These are phyloP conservation scores for Patellifolia procumbens DNA, from an alignment of 179 eudicot species.

Conservation along the genomic window DNA sequence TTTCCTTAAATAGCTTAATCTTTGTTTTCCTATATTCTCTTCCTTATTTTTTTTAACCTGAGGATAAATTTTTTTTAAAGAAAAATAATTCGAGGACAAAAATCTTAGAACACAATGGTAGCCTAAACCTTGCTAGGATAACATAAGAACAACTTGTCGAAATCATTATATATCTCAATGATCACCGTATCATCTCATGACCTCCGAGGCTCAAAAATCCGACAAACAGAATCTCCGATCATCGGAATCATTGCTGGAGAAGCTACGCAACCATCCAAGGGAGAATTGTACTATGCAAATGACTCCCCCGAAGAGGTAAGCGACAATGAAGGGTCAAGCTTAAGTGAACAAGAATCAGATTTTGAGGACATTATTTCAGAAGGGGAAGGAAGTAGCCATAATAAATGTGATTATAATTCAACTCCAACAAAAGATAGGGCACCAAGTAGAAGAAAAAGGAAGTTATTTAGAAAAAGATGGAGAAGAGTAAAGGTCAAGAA, in stretches of 20 bases:
- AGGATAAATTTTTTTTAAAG: no score
- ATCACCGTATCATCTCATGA: slow-evolving; percentile 23
- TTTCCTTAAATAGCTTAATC: slow-evolving; percentile 7
- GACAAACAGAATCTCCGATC: not conserved
- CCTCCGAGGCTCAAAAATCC: not conserved
- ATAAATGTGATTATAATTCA: slow-evolving; percentile 9
- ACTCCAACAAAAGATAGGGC: slow-evolving; percentile 17
- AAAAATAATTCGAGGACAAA: not conserved
- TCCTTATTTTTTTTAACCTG: no score
- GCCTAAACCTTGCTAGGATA: not conserved
- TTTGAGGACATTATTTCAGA: slow-evolving; percentile 17
- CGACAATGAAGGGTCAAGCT: slow-evolving; percentile 22
- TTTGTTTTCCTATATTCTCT: not conserved
- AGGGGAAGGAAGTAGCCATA: slow-evolving; percentile 12
- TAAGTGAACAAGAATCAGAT: slow-evolving; percentile 30
- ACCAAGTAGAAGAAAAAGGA: slow-evolving; percentile 13
- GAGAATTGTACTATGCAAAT: not conserved
- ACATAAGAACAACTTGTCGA: not conserved
- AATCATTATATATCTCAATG: slow-evolving; percentile 17
- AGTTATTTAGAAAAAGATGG: slow-evolving; percentile 15
- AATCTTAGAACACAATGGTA: not conserved
- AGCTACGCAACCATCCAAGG: not conserved
- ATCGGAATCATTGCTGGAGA: not conserved
- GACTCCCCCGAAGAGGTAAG: slow-evolving; percentile 3
- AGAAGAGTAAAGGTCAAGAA: slow-evolving; percentile 22